A percentile compares a stretch with the other conserved stretches of the same genome.
Conservation (phyloP, 352 stramenopile species). For the Elongisporangium prolatum region DNA sequence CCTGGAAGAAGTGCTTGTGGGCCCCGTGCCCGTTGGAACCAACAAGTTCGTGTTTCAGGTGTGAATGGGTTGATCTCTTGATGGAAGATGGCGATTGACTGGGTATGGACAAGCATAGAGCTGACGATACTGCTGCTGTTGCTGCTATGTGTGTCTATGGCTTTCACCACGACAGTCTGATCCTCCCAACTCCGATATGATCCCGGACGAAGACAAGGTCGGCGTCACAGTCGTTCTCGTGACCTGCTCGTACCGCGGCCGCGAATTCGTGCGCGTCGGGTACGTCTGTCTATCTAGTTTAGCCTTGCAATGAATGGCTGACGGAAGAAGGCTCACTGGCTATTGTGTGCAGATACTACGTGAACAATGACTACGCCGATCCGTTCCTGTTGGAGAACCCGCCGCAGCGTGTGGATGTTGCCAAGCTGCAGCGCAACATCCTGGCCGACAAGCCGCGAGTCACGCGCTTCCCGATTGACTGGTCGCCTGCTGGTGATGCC, state of each 20-base stretch:
- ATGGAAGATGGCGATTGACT: neutral
- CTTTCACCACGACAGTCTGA: constrained; percentile 71
- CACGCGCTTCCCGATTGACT: constrained; percentile 96
- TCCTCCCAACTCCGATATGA: constrained; percentile 87
- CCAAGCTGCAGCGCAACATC: constrained; percentile 94
- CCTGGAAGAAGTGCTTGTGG: constrained; percentile 98
- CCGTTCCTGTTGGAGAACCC: constrained; percentile 84
- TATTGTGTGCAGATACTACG: constrained; percentile 90
- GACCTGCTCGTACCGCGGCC: constrained; percentile 96
- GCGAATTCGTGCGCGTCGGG: constrained; percentile 95
- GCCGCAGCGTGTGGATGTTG: constrained; percentile 79
- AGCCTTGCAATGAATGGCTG: constrained; percentile 17
- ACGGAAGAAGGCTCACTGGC: neutral
- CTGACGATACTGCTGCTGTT: neutral
- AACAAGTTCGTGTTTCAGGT: constrained; percentile 98
- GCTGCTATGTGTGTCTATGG: neutral
- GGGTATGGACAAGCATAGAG: neutral
- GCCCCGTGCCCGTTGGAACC: constrained; percentile 95
- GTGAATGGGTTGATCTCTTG: neutral
- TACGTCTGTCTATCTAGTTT: constrained; percentile 13
- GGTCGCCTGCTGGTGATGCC: constrained; percentile 55
- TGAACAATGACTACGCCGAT: constrained; percentile 99
- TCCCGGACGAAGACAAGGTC: constrained; percentile 96
- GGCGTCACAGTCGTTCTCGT: constrained; percentile 98
- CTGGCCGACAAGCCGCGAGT: constrained; percentile 96